Percentiles rank a stretch among this genome's conserved stretches.
phyloP scores from a whole-genome alignment of 495 filamentous ascomycete genomes.

The Lineolata rhizophorae region DNA sequence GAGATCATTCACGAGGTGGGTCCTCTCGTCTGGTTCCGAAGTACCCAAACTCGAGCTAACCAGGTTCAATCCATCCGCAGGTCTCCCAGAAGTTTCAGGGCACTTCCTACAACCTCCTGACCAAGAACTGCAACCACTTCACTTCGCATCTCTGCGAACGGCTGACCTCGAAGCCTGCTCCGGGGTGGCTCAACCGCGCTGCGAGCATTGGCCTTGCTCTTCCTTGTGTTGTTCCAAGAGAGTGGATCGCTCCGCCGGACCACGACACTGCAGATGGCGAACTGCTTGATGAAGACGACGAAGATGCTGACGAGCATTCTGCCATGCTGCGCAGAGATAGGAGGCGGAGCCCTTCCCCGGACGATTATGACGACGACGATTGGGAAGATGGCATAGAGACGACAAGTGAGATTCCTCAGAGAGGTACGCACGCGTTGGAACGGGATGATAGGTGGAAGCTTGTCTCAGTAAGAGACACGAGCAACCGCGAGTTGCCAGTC shows the following conservation, averaged over 20 bases:
- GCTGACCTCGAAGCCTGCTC: conserved; percentile 39
- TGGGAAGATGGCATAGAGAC: too few species aligned
- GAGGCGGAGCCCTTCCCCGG: conserved; percentile 9
- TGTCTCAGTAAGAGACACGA: conserved; percentile 11
- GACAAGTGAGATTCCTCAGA: too few species aligned
- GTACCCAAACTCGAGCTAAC: too few species aligned
- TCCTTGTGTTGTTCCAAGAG: conserved; percentile 56
- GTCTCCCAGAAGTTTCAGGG: conserved; percentile 46
- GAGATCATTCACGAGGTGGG: conserved; percentile 30
- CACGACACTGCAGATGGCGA: conserved; percentile 48
- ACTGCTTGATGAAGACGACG: conserved; percentile 33
- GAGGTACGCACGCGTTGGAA: too few species aligned
- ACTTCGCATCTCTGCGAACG: conserved; percentile 43
- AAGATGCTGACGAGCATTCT: conserved; percentile 27
- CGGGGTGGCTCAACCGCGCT: conserved; percentile 56
- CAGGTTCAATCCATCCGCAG: too few species aligned
- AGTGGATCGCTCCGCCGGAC: conserved; percentile 60
- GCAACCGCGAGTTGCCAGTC: conserved; percentile 10
- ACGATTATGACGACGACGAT: too few species aligned
- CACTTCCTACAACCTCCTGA: conserved; percentile 51
- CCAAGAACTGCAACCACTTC: conserved; percentile 69
- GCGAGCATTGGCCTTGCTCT: conserved; percentile 52
- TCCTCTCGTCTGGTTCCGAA: too few species aligned
- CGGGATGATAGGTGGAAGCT: too few species aligned
- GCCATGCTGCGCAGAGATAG: conserved; percentile 27